A percentile compares a stretch with the other conserved stretches of the same genome.
Conservation (phyloP, 1,284 basidiomycete species). For the Malassezia pachydermatis region DNA sequence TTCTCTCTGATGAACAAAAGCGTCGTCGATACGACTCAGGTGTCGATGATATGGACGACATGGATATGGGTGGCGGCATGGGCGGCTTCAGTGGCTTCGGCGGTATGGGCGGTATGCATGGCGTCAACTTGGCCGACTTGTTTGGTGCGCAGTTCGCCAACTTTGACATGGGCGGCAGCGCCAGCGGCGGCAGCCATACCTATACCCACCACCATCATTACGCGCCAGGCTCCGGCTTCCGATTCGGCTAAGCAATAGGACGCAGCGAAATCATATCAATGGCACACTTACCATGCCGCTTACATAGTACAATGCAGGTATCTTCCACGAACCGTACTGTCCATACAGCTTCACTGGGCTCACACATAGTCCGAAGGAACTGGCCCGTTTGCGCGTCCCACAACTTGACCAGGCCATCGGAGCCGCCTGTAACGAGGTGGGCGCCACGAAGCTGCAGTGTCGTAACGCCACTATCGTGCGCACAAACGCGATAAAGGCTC, state of each 20-base stretch:
- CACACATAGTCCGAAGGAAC: constrained; percentile 39
- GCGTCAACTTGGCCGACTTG: constrained; percentile 43
- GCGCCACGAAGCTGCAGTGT: constrained; percentile 72
- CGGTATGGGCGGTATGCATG: constrained; percentile 28
- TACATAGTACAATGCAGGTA: constrained; percentile 70
- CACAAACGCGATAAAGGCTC: constrained; percentile 50
- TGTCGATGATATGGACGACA: constrained; percentile 35
- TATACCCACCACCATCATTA: too few relatives aligned
- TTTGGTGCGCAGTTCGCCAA: constrained; percentile 27
- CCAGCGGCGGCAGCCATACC: too few relatives aligned
- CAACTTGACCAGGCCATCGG: constrained; percentile 79
- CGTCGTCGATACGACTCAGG: constrained; percentile 42
- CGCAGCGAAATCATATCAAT: constrained; percentile 60
- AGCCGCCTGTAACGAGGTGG: constrained; percentile 57
- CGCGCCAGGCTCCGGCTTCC: constrained; percentile 7
- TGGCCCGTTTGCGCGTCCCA: constrained; percentile 55
- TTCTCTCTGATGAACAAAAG: constrained; percentile 40
- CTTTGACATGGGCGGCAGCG: constrained; percentile 25
- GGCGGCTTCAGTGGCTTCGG: constrained; percentile 20
- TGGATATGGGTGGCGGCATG: constrained; percentile 20
- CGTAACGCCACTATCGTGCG: constrained; percentile 81
- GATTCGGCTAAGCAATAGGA: constrained; percentile 10
- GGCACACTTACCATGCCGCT: constrained; percentile 71
- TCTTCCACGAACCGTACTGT: constrained; percentile 69
- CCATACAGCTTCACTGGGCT: constrained; percentile 66